phyloP scores from a whole-genome alignment of 179 eudicot species.

The Camellia oleifera region DNA sequence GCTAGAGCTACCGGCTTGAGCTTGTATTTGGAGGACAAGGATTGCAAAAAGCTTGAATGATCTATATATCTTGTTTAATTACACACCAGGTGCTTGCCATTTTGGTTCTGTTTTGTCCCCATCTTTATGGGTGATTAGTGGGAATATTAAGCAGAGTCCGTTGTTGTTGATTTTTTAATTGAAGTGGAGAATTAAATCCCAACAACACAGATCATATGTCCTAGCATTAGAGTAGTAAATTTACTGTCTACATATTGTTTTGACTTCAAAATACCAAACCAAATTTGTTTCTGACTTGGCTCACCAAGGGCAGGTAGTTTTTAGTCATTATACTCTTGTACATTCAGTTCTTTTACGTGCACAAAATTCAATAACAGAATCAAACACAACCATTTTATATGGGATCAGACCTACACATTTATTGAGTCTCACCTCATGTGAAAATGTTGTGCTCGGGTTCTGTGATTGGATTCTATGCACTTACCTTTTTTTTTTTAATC shows the following conservation, averaged over 20 bases:
- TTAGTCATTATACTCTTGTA: too few relatives aligned
- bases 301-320: too few relatives aligned
- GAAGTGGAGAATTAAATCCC: background rate
- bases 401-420: too few relatives aligned
- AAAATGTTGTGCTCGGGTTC: too few relatives aligned
- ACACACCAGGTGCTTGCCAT: background rate
- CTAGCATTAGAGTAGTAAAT: background rate
- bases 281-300: background rate
- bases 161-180: background rate
- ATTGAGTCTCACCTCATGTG: too few relatives aligned
- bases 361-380: too few relatives aligned
- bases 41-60: background rate
- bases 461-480: too few relatives aligned
- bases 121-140: background rate
- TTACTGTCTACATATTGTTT: background rate
- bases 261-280: background rate
- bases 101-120: background rate
- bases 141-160: constrained; percentile 5
- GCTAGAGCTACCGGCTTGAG: constrained; percentile 79
- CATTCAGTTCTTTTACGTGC: too few relatives aligned
- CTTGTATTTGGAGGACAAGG: background rate
- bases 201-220: constrained; percentile 10
- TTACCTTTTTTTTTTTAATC: background rate
- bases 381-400: too few relatives aligned
- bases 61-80: background rate